These are phyloP conservation scores for Trichoderma hamatum DNA, from an alignment of 2,329 filamentous ascomycete species.

Conservation along the genomic window DNA sequence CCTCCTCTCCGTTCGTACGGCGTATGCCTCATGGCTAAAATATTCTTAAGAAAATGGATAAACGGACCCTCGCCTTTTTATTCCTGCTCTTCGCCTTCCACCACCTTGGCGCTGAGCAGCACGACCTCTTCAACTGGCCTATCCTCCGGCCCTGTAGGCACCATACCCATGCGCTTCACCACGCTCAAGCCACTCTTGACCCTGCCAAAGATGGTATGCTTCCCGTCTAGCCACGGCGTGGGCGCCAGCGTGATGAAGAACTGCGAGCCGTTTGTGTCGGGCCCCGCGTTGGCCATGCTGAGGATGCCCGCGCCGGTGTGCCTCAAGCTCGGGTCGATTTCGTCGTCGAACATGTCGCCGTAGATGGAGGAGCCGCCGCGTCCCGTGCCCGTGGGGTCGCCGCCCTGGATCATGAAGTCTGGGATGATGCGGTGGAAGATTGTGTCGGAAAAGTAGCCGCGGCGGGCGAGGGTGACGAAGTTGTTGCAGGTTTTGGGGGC, in stretches of 20 bases:
- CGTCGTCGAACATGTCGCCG: slow-evolving; percentile 91
- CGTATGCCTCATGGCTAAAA: not conserved
- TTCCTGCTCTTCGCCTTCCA: slow-evolving; percentile 59
- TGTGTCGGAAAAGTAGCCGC: slow-evolving; percentile 85
- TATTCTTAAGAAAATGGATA: not conserved
- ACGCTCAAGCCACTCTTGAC: slow-evolving; percentile 81
- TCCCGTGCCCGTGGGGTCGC: slow-evolving; percentile 92
- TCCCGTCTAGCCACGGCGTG: slow-evolving; percentile 94
- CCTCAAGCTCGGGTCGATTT: slow-evolving; percentile 76
- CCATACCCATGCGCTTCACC: slow-evolving; percentile 85
- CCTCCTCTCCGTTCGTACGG: not conserved
- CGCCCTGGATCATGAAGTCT: slow-evolving; percentile 94
- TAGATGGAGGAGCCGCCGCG: slow-evolving; percentile 88
- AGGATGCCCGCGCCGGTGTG: slow-evolving; percentile 94
- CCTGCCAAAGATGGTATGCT: slow-evolving; percentile 94
- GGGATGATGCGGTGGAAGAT: slow-evolving; percentile 94
- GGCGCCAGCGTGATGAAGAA: slow-evolving; percentile 96
- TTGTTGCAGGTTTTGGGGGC: slow-evolving; percentile 89
- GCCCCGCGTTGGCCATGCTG: slow-evolving; percentile 94
- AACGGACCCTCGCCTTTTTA: slow-evolving; percentile 21
- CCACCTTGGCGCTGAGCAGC: slow-evolving; percentile 71
- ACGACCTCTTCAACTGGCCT: slow-evolving; percentile 79
- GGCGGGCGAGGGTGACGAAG: slow-evolving; percentile 76
- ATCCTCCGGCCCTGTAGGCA: slow-evolving; percentile 82
- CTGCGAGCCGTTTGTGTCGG: slow-evolving; percentile 91